These are phyloP conservation scores for Phytophthora ohioensis DNA, from an alignment of 352 stramenopile species.

Conservation along the genomic window DNA sequence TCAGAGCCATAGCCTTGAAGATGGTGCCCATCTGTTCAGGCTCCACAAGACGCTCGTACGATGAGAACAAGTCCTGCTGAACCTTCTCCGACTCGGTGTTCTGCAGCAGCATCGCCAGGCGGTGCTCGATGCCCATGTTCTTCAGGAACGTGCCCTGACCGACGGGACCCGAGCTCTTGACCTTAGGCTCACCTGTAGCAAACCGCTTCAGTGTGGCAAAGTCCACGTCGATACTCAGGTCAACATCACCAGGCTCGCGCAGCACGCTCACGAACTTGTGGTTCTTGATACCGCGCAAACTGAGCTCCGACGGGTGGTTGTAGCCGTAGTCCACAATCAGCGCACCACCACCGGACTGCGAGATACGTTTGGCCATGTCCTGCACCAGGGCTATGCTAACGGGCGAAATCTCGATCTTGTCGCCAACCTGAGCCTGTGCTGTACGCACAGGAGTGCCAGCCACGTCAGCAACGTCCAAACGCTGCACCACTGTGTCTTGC, in stretches of 20 bases:
- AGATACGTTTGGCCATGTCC: constrained; percentile 92
- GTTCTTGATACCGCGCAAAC: constrained; percentile 94
- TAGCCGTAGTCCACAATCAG: constrained; percentile 97
- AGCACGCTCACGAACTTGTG: constrained; percentile 95
- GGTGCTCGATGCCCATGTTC: constrained; percentile 95
- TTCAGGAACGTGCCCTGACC: constrained; percentile 94
- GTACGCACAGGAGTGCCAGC: constrained; percentile 56
- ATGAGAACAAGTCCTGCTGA: constrained; percentile 91
- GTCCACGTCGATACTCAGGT: constrained; percentile 92
- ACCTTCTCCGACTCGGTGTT: constrained; percentile 78
- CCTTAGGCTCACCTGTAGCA: constrained; percentile 57
- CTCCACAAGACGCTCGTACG: constrained; percentile 93
- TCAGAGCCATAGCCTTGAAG: constrained; percentile 95
- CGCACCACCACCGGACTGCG: constrained; percentile 84
- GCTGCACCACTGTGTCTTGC: constrained; percentile 38
- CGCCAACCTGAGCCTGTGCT: constrained; percentile 68
- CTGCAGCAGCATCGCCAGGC: constrained; percentile 91
- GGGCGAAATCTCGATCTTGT: constrained; percentile 95
- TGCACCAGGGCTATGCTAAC: constrained; percentile 92
- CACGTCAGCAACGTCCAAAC: constrained; percentile 61
- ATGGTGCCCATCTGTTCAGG: constrained; percentile 94
- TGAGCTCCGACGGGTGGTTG: constrained; percentile 90
- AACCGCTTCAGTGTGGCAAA: constrained; percentile 85
- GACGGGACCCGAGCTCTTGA: constrained; percentile 89
- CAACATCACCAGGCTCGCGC: constrained; percentile 92